Evolutionary conservation across 257 asterid genomes (phyloP).

Genomic region (Dorcoceras hygrometricum): DNA sequence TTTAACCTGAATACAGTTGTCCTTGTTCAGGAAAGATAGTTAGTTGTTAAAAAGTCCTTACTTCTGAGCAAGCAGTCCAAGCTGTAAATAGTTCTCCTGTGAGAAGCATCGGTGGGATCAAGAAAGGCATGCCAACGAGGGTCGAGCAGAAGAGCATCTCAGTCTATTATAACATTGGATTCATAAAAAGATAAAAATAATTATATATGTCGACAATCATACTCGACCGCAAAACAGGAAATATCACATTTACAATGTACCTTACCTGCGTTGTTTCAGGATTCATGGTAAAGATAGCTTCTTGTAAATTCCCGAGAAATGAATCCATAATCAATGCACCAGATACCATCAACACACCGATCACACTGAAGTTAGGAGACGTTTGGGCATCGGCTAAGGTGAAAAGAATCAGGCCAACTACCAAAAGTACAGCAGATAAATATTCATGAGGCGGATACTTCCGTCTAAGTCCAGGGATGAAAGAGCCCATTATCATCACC

Average conservation of each 20-base stretch:
- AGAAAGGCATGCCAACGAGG: constrained; percentile 92
- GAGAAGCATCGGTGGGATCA: constrained; percentile 81
- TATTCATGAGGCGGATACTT: constrained; percentile 82
- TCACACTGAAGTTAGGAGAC: constrained; percentile 77
- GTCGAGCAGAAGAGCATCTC: constrained; percentile 98
- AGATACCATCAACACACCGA: constrained; percentile 72
- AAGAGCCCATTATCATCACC: constrained; percentile 95
- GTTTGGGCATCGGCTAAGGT: constrained; percentile 85
- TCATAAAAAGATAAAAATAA: not conserved
- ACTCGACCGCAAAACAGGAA: not conserved
- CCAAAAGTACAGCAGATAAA: constrained; percentile 69
- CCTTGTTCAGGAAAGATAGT: not conserved
- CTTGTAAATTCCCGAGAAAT: constrained; percentile 85
- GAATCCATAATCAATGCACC: constrained; percentile 91
- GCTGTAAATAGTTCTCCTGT: constrained; percentile 82
- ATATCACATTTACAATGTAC: not conserved
- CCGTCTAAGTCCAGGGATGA: constrained; percentile 86
- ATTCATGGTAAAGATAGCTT: constrained; percentile 81
- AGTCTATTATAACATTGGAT: constrained; percentile 44
- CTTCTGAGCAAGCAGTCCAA: constrained; percentile 82
- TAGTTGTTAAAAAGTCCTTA: constrained; percentile 13
- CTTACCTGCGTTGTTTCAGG: constrained; percentile 15
- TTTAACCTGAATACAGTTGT: not conserved
- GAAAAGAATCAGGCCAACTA: constrained; percentile 70
- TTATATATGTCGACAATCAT: not conserved